These are phyloP conservation scores for Aureobasidium sp. DNA, from an alignment of 2,329 filamentous ascomycete genomes.

Conservation along the genomic window DNA sequence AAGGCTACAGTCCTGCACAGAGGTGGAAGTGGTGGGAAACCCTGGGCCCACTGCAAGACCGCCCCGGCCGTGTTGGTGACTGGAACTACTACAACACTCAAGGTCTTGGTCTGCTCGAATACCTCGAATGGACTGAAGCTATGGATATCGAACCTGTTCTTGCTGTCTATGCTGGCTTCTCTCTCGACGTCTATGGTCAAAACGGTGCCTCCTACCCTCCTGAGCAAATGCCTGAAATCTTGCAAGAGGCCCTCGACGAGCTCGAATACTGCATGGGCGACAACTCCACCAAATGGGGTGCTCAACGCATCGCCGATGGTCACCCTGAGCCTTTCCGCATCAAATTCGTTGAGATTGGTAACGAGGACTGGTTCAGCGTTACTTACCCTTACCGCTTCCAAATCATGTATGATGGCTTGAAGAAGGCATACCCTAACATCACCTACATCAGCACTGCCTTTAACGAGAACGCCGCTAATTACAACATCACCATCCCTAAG, in stretches of 20 bases:
- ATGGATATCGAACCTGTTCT: constrained; percentile 48
- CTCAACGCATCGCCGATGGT: constrained; percentile 43
- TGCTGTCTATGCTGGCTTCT: constrained; percentile 47
- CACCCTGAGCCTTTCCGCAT: constrained; percentile 53
- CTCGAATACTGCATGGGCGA: constrained; percentile 53
- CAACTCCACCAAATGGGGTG: constrained; percentile 44
- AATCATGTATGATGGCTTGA: constrained; percentile 51
- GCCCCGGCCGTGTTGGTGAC: constrained; percentile 38
- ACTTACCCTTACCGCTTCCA: constrained; percentile 42
- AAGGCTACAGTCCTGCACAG: constrained; percentile 30
- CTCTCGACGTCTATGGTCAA: constrained; percentile 32
- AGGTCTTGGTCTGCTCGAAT: constrained; percentile 53
- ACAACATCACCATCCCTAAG: constrained; percentile 29
- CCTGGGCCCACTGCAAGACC: constrained; percentile 39
- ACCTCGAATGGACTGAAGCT: constrained; percentile 49
- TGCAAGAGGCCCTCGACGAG: constrained; percentile 52
- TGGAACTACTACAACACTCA: constrained; percentile 55
- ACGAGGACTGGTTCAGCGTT: constrained; percentile 50
- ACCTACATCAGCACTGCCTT: constrained; percentile 36
- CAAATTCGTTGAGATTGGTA: constrained; percentile 55
- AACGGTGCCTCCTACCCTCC: constrained; percentile 29
- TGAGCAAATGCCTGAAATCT: constrained; percentile 29
- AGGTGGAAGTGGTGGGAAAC: constrained; percentile 47
- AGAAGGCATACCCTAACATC: constrained; percentile 45
- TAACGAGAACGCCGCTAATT: constrained; percentile 20